Base-by-base conservation (phyloP, 192 early-diverging fungal genomes). In the Coemansia sp. region DNA sequence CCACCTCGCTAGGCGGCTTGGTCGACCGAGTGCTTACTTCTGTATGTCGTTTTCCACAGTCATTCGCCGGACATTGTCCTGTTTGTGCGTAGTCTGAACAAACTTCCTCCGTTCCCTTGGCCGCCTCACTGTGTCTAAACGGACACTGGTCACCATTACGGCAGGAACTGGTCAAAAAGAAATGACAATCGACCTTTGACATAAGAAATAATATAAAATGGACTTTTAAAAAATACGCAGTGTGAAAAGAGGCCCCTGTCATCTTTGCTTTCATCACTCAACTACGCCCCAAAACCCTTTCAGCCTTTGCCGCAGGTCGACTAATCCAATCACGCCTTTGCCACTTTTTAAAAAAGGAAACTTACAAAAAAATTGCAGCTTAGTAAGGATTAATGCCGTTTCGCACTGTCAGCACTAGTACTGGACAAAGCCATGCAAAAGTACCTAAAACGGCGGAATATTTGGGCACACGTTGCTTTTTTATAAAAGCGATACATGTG, bases 161-260 rank as follows among this genome's bases (percentile, higher is more conserved):
- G 39, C 79, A 81, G 0, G 79, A 38, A 17, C 74, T 49, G 11
- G 62, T 72, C 32, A 81, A 50, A 59, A 70, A 81, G 61, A 81
- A 81, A 67, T 76, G 74, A 40, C 79, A 81, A 63, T 81, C 79
- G 11, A 75, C 57, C 50, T 68, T 67, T 6, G 69, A 32, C 75
- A 77, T 77, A 4, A 57, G 2, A 49, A 52, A 39, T 10, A 10
- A 64, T n/a, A 47, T 16, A 60, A n/a, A 37, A 19, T 1, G 9
- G 40, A 42, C 3, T 16, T 10, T 10, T 47, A 23, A 9, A 32
- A 55, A 14, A 7, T 7, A 47, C 0, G n/a, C 46, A 6, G 6
- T 26, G 26, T 26, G 46, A 3, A 17, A 49, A n/a, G 6, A 49
- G 19, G 35, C 40, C 40, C 11, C 10, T 13, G 1, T 19, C 9